phyloP scores from a whole-genome alignment of 345 rosid species.

The Limnanthes douglasii region DNA sequence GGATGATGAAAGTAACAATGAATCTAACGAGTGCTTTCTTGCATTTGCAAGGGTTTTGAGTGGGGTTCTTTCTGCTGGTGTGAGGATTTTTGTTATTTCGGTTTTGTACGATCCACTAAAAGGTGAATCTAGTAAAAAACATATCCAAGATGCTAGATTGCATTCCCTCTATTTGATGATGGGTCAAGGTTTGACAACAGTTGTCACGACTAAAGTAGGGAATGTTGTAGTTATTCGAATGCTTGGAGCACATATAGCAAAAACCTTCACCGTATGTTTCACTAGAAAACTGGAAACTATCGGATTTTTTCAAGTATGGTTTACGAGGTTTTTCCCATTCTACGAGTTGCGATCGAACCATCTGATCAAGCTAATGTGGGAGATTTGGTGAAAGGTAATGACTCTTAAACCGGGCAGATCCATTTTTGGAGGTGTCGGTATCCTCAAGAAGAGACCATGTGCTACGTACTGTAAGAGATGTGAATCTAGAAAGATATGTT shows the following conservation, averaged over 20 bases:
- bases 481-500: constrained; percentile 82
- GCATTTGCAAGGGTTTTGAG: constrained; percentile 95
- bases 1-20: constrained; percentile 48
- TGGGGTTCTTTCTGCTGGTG: constrained; percentile 52
- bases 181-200: constrained; percentile 86
- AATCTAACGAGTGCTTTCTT: constrained; percentile 95
- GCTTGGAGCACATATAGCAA: constrained; percentile 83
- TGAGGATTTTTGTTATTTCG: constrained; percentile 63
- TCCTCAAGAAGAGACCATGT: constrained; percentile 92
- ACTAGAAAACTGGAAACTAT: constrained; percentile 63
- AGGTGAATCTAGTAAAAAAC: constrained; percentile 56
- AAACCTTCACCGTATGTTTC: constrained; percentile 79
- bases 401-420: constrained; percentile 87
- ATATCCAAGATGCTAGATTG: constrained; percentile 72
- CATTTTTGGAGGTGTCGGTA: constrained; percentile 79
- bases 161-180: constrained; percentile 89
- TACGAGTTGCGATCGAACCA: constrained; percentile 88
- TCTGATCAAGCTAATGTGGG: constrained; percentile 80
- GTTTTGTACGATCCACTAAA: constrained; percentile 73
- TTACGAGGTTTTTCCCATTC: constrained; percentile 83
- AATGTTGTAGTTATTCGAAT: constrained; percentile 82
- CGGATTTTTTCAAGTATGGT: constrained; percentile 96
- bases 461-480: constrained; percentile 91
- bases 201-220: constrained; percentile 67
- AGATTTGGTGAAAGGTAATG: constrained; percentile 69